Percentiles rank a stretch among this genome's conserved stretches.
phyloP scores from a whole-genome alignment of 345 rosid species.

The Salix dunnii region DNA sequence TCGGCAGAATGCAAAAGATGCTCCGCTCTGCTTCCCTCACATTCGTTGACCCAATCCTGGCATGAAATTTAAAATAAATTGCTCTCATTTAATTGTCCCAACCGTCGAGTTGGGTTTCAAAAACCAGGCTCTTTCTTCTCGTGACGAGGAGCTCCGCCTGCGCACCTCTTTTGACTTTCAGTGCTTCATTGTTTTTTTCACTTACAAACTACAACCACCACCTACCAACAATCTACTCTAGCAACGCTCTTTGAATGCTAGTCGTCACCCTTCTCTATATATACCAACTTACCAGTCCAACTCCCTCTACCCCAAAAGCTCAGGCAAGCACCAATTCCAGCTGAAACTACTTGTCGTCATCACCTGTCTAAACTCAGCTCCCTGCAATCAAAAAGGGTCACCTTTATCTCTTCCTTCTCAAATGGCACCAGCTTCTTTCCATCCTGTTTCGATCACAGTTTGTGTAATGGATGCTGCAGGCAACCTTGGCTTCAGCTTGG shows the following conservation, averaged over 20 bases:
- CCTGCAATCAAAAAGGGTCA: background rate
- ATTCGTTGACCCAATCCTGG: no score
- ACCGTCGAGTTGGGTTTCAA: no score
- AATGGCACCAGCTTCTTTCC: constrained; percentile 44
- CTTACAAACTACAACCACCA: background rate
- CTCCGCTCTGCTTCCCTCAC: no score
- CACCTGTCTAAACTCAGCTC: no score
- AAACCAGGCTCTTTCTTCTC: background rate
- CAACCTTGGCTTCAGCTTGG: constrained; percentile 45
- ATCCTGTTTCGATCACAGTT: constrained; percentile 23
- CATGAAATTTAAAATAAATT: no score
- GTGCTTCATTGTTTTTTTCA: background rate
- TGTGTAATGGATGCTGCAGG: constrained; percentile 73
- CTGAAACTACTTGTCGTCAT: no score
- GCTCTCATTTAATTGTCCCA: background rate
- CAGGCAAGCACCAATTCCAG: background rate
- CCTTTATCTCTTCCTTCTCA: background rate
- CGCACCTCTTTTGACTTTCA: background rate
- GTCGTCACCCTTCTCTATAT: background rate
- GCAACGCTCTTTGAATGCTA: constrained; percentile 21
- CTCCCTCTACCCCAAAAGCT: background rate
- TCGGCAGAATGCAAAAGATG: no score
- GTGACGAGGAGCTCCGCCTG: background rate
- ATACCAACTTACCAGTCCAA: background rate
- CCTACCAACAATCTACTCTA: constrained; percentile 11